Evolutionary conservation across 768 basidiomycete genomes (phyloP).

Genomic region (Suillus subluteus): DNA sequence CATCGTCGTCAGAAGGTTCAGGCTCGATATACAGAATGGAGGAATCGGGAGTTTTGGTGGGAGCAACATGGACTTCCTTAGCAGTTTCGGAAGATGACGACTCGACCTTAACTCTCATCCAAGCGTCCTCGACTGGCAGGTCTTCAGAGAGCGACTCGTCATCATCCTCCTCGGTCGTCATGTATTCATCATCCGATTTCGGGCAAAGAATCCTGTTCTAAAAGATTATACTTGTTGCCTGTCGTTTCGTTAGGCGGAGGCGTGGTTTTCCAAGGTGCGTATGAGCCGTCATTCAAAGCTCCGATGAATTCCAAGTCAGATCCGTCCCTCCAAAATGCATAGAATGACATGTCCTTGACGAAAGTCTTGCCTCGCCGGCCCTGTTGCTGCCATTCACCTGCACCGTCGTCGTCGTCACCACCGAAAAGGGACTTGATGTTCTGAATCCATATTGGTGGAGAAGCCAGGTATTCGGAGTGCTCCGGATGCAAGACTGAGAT

Average conservation of each 20-base stretch:
- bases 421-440: conserved; percentile 23
- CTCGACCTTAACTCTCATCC: conserved; percentile 25
- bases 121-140: conserved; percentile 32
- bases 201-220: conserved; percentile 10
- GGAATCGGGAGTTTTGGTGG: neutral
- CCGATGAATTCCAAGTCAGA: conserved; percentile 53
- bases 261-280: conserved; percentile 3
- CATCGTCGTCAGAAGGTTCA: conserved; percentile 1
- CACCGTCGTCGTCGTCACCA: conserved; percentile 18
- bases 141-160: conserved; percentile 13
- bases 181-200: conserved; percentile 15
- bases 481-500: conserved; percentile 51
- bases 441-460: conserved; percentile 55
- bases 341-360: conserved; percentile 36
- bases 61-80: neutral
- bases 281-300: conserved; percentile 4
- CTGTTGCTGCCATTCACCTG: conserved; percentile 39
- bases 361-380: conserved; percentile 29
- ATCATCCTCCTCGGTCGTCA: conserved; percentile 18
- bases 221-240: conserved; percentile 6
- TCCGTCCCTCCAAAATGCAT: conserved; percentile 55
- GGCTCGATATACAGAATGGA: neutral
- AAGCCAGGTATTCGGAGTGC: conserved; percentile 44
- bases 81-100: neutral
- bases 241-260: neutral